phyloP scores from a whole-genome alignment of 306 rosid species.

The Parietaria judaica region DNA sequence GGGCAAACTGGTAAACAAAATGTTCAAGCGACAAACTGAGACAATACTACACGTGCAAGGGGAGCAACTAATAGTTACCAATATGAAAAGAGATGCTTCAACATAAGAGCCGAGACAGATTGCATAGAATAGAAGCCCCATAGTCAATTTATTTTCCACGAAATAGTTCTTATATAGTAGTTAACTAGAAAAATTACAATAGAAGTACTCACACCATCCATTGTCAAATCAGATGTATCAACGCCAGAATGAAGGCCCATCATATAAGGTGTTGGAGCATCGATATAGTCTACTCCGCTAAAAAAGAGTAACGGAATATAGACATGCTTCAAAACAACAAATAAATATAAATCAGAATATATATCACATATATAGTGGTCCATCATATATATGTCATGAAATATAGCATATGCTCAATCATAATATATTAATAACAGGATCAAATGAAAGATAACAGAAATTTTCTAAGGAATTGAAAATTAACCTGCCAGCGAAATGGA shows the following conservation, averaged over 20 bases:
- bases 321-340: conserved; percentile 82
- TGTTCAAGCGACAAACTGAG: too few species aligned
- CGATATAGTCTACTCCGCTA: conserved; percentile 99
- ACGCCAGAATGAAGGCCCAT: conserved; percentile 98
- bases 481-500: conserved; percentile 99
- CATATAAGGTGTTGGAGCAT: conserved; percentile 98
- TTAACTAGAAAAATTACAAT: conserved; percentile 7
- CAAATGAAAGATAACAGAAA: conserved; percentile 7
- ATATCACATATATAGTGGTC: conserved; percentile 6
- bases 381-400: neutral
- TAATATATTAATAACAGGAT: conserved; percentile 10
- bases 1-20: too few species aligned
- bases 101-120: too few species aligned
- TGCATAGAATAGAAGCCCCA: too few species aligned
- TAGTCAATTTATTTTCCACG: too few species aligned
- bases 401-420: too few species aligned
- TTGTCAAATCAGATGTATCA: conserved; percentile 65
- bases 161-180: neutral
- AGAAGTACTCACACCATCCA: conserved; percentile 84
- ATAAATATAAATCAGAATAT: conserved; percentile 35
- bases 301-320: conserved; percentile 98
- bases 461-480: conserved; percentile 12
- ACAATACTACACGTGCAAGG: too few species aligned
- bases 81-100: too few species aligned
- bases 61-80: too few species aligned